phyloP scores from a whole-genome alignment of 768 basidiomycete genomes.

The Termitomyces bulborhizus region DNA sequence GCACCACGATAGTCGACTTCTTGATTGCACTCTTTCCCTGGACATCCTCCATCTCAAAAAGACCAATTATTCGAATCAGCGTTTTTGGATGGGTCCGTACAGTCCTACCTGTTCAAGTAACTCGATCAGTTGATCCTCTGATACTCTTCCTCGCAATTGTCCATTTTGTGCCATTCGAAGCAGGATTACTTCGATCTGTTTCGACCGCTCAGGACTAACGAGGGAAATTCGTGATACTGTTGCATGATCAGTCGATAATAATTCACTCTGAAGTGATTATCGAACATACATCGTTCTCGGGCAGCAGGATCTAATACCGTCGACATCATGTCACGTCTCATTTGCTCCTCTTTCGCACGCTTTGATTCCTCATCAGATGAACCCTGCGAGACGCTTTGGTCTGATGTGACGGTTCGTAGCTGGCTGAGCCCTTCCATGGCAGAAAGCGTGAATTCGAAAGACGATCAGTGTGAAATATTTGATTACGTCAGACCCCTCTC shows the following conservation, averaged over 20 bases:
- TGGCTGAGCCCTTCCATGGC: slow-evolving; percentile 11
- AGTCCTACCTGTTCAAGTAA: slow-evolving; percentile 75
- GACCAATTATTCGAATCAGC: slow-evolving; percentile 14
- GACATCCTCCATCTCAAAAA: slow-evolving; percentile 46
- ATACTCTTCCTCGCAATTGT: slow-evolving; percentile 70
- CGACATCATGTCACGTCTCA: slow-evolving; percentile 70
- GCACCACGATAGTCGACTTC: slow-evolving; percentile 57
- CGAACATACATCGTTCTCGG: slow-evolving; percentile 66
- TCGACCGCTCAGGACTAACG: slow-evolving; percentile 76
- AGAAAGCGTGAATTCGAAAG: neutral
- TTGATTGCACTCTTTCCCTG: slow-evolving; percentile 41
- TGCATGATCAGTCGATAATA: slow-evolving; percentile 4
- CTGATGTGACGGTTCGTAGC: slow-evolving; percentile 2
- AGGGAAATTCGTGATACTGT: slow-evolving; percentile 83
- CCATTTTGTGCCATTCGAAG: slow-evolving; percentile 80
- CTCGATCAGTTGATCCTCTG: slow-evolving; percentile 77
- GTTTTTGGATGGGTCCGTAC: slow-evolving; percentile 11
- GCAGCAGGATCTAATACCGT: slow-evolving; percentile 75
- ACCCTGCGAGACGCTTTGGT: slow-evolving; percentile 1
- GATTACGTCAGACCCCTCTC: neutral
- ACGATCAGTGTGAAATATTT: neutral
- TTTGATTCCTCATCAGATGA: neutral
- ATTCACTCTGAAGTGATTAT: neutral
- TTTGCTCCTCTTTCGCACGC: slow-evolving; percentile 39
- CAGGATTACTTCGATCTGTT: slow-evolving; percentile 74